Percentiles rank a stretch among this genome's conserved stretches.
These are phyloP conservation scores for Penicillium egyptiacum DNA, from an alignment of 495 filamentous ascomycete species.

Conservation along the genomic window DNA sequence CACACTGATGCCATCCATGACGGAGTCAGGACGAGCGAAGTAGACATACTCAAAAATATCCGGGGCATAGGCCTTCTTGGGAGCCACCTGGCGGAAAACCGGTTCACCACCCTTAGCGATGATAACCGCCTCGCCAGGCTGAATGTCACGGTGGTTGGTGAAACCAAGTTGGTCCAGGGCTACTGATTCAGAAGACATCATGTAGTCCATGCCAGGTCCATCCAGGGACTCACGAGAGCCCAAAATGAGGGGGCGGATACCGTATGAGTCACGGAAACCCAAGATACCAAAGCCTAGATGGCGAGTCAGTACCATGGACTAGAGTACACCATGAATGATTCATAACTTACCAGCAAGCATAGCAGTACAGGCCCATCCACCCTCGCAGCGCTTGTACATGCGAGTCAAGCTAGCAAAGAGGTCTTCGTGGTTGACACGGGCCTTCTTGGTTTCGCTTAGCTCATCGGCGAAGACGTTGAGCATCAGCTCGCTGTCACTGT, in stretches of 20 bases:
- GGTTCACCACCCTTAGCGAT: constrained; percentile 81
- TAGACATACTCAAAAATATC: constrained; percentile 91
- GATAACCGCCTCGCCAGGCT: constrained; percentile 91
- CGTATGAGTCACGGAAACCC: constrained; percentile 85
- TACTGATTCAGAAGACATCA: constrained; percentile 97
- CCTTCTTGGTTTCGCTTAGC: constrained; percentile 93
- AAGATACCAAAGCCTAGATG: constrained; percentile 73
- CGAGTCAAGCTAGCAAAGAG: constrained; percentile 74
- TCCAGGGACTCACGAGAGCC: constrained; percentile 70
- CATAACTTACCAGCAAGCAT: constrained; percentile 76
- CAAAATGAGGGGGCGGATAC: constrained; percentile 85
- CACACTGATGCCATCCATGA: constrained; percentile 92
- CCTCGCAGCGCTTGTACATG: constrained; percentile 77
- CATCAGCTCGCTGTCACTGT: constrained; percentile 92
- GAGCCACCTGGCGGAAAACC: constrained; percentile 70
- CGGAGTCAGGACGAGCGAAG: constrained; percentile 78
- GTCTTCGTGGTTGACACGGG: constrained; percentile 88
- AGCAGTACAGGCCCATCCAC: constrained; percentile 84
- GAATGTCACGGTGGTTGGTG: constrained; percentile 74
- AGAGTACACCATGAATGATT: neutral
- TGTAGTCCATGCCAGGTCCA: constrained; percentile 78
- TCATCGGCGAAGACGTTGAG: constrained; percentile 94
- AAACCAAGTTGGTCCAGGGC: constrained; percentile 88
- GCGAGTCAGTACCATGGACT: constrained; percentile 16
- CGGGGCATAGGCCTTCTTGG: constrained; percentile 72